These are phyloP conservation scores for Dioscorea alata DNA, from an alignment of 106 monocot genomes.

Conservation along the genomic window DNA sequence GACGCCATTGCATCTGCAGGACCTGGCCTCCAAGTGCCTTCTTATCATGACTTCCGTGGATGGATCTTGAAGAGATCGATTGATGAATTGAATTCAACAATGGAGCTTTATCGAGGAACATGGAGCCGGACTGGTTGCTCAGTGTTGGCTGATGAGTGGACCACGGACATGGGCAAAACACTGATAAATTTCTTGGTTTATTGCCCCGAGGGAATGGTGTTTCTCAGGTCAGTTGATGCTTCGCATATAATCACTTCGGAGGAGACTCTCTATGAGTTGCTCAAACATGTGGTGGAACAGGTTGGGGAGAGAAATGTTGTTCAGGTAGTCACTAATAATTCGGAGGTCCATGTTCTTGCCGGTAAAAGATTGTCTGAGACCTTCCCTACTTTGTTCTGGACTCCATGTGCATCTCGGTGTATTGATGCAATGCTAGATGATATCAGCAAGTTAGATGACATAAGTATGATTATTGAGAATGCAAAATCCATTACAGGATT, in stretches of 20 bases:
- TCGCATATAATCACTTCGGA: slow-evolving; percentile 53
- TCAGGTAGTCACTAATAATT: slow-evolving; percentile 71
- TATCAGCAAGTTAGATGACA: slow-evolving; percentile 45
- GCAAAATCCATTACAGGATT: slow-evolving; percentile 69
- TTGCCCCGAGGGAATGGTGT: slow-evolving; percentile 81
- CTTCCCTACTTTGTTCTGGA: slow-evolving; percentile 91
- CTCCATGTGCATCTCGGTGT: slow-evolving; percentile 64
- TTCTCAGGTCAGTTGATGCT: slow-evolving; percentile 74
- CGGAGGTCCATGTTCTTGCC: slow-evolving; percentile 57
- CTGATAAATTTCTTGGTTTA: slow-evolving; percentile 78
- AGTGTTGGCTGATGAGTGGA: slow-evolving; percentile 83
- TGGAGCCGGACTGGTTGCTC: slow-evolving; percentile 89
- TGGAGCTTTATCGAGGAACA: slow-evolving; percentile 44
- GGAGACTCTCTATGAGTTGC: slow-evolving; percentile 75
- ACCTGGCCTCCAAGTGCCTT: slow-evolving; percentile 44
- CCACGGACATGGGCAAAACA: slow-evolving; percentile 40
- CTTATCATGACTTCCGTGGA: slow-evolving; percentile 69
- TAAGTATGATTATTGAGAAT: slow-evolving; percentile 49
- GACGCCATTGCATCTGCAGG: slow-evolving; percentile 61
- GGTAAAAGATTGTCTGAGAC: slow-evolving; percentile 59
- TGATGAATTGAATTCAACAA: slow-evolving; percentile 39
- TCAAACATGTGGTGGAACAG: slow-evolving; percentile 77
- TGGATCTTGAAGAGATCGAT: slow-evolving; percentile 50
- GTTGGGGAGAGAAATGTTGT: slow-evolving; percentile 70
- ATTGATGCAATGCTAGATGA: slow-evolving; percentile 79